Base-by-base conservation (phyloP, 768 basidiomycete genomes). In the Phylloporus rhodoxanthus region DNA sequence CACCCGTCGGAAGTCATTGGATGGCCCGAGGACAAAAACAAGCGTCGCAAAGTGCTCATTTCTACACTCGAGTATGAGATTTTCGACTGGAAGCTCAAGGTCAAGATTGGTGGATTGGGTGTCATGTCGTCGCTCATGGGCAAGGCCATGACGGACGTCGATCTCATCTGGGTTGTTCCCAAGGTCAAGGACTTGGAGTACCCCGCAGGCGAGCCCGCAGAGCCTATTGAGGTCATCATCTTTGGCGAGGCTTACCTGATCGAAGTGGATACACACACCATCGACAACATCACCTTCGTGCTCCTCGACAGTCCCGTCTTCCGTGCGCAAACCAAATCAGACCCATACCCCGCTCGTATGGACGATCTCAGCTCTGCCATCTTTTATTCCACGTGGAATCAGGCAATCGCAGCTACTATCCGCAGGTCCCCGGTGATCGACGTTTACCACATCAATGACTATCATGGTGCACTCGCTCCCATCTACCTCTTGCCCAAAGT, bases 121-220 rank as follows among this genome's bases (percentile, higher is more conserved):
- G 93, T 95, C 72, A 96, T 96, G 93, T 95, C 93, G 3, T 85
- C 85, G 68, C 74, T 96, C 30, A 96, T 96, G 93, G 93, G 93
- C 55, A 96, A 95, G 68, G 92, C 93, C 5, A 96, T 96, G 93
- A 89, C 87, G 41, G 93, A 96, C 63, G 93, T 95, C 46, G 93
- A 95, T 65, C 73, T 96, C 39, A 74, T 96, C 49, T 96, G 93
- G 93, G 85, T 96, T 43, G 64, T 94, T 15, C 93, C 93, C 39
- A 96, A 96, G 64, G 93, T 96, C 58, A 92, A 92, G 70, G 93
- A 95, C 60, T 55, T 96, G 11, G 92, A 94, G 43, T 96, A 96
- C 62, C 93, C 93, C 26, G 77, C 82, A 34, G 93, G 92, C 20
- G 92, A 95, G 1, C 89, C 88, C 37, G 85, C 87, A 2, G 91